Conservation (phyloP, 148 eudicot genomes). For the Suaeda aralocaspica region DNA sequence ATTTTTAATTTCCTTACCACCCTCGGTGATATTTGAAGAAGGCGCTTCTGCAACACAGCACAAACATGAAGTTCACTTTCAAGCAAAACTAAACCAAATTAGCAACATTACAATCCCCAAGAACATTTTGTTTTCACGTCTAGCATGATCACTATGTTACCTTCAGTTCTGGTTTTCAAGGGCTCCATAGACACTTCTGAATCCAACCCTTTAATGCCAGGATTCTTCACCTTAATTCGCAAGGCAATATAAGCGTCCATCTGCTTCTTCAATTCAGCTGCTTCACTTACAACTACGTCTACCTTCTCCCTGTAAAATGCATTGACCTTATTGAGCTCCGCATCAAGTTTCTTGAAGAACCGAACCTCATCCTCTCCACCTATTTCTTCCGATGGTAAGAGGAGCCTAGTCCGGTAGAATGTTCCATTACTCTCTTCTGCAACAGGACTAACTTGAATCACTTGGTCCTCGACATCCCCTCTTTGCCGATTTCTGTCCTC, state of each 20-base stretch:
- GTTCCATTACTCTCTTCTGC: slow-evolving; percentile 42
- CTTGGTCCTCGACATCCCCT: slow-evolving; percentile 63
- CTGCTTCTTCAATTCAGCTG: slow-evolving; percentile 47
- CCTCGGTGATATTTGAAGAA: slow-evolving; percentile 4
- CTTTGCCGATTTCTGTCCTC: slow-evolving; percentile 22
- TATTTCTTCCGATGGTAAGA: slow-evolving; percentile 41
- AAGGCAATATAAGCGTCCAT: slow-evolving; percentile 71
- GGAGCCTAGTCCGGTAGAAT: slow-evolving; percentile 51
- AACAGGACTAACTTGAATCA: slow-evolving; percentile 44
- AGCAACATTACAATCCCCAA: neutral
- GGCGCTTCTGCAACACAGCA: slow-evolving; percentile 19
- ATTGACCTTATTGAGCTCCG: slow-evolving; percentile 75
- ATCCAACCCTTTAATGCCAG: slow-evolving; percentile 30
- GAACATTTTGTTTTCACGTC: neutral
- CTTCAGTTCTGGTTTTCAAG: slow-evolving; percentile 25
- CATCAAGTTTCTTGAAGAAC: slow-evolving; percentile 62
- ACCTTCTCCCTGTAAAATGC: slow-evolving; percentile 58
- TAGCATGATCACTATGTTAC: no score
- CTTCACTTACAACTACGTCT: slow-evolving; percentile 55
- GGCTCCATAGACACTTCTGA: slow-evolving; percentile 21
- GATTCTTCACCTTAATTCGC: slow-evolving; percentile 51
- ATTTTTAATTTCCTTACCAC: slow-evolving; percentile 8
- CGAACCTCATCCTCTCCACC: slow-evolving; percentile 45
- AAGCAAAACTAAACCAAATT: slow-evolving; percentile 4
- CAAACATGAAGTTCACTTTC: neutral